Evolutionary conservation across 257 asterid species (phyloP).

Genomic region (Fraxinus quadrangulata): DNA sequence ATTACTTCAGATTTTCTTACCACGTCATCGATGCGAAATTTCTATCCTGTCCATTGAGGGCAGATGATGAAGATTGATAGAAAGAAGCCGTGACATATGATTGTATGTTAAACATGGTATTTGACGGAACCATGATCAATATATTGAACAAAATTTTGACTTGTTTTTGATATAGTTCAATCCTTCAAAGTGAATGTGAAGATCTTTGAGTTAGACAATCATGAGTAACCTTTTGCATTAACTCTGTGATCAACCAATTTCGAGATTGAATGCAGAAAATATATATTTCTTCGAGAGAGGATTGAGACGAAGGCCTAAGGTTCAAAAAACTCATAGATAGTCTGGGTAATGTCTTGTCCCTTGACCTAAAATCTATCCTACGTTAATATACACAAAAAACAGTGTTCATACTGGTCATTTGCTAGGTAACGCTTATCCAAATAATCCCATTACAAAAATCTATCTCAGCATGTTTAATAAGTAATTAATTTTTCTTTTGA

Average conservation of each 20-base stretch:
- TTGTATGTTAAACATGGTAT: no score
- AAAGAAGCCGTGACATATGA: neutral
- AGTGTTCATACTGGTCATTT: neutral
- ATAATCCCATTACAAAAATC: slow-evolving; percentile 12
- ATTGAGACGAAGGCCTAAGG: no score
- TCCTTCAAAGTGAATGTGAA: neutral
- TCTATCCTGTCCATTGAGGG: no score
- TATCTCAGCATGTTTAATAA: slow-evolving; percentile 1
- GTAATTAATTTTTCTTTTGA: neutral
- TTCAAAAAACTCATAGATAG: neutral
- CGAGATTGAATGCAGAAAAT: neutral
- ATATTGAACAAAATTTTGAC: neutral
- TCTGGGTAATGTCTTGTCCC: neutral
- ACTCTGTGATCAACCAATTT: neutral
- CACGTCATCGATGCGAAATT: no score
- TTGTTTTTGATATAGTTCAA: neutral
- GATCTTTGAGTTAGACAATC: neutral
- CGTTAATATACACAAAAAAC: neutral
- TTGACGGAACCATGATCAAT: neutral
- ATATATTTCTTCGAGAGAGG: no score
- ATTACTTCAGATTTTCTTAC: no score
- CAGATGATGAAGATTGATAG: no score
- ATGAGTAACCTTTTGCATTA: neutral
- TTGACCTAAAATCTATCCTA: neutral
- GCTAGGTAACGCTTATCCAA: slow-evolving; percentile 16